Evolutionary conservation across 2,329 filamentous ascomycete genomes (phyloP).

Genomic region (Curvularia verruculosa): DNA sequence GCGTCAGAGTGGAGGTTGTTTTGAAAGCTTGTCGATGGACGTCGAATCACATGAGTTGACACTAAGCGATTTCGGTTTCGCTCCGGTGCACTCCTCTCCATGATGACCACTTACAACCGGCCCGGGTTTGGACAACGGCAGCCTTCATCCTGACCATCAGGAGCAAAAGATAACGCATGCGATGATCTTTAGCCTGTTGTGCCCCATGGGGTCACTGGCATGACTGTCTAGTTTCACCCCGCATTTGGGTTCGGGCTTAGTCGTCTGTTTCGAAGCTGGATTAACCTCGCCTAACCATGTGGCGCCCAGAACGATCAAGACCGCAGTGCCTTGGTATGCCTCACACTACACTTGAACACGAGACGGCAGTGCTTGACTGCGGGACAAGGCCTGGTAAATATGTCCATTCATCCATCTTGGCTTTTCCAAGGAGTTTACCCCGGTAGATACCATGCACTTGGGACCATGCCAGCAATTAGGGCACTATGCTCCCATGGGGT

Average conservation of each 20-base stretch:
- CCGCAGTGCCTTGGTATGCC: constrained; percentile 5
- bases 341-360: background rate
- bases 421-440: constrained; percentile 4
- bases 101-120: background rate
- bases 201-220: constrained; percentile 8
- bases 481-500: background rate
- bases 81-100: background rate
- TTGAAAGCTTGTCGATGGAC: background rate
- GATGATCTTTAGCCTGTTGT: constrained; percentile 14
- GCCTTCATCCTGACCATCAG: background rate
- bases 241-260: constrained; percentile 9
- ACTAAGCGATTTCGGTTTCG: background rate
- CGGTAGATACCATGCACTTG: background rate
- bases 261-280: background rate
- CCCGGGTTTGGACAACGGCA: background rate
- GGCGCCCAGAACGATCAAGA: constrained; percentile 2
- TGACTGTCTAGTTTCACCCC: background rate
- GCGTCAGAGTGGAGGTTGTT: background rate
- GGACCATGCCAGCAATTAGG: background rate
- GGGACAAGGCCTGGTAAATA: constrained; percentile 14
- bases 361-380: constrained; percentile 6
- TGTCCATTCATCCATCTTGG: constrained; percentile 18
- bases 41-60: background rate
- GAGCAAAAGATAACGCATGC: background rate
- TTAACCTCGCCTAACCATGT: background rate